phyloP scores from a whole-genome alignment of 1,284 basidiomycete genomes.

The Fomitopsis betulina region DNA sequence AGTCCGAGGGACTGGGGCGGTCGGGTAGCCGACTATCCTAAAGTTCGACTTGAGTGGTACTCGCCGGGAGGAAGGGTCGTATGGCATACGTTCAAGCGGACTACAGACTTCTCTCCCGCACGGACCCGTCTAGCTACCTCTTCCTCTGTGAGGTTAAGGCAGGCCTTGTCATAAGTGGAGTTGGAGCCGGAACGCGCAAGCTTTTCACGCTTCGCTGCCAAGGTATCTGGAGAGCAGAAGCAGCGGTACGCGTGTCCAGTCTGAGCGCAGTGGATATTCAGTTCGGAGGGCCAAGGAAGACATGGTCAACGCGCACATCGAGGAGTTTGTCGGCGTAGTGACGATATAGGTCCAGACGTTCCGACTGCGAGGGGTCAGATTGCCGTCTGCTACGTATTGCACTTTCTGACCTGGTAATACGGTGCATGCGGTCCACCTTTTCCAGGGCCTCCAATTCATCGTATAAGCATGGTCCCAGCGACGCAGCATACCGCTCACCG shows the following conservation, averaged over 20 bases:
- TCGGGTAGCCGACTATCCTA: slow-evolving; percentile 53
- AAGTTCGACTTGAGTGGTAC: slow-evolving; percentile 5
- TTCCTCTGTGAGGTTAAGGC: slow-evolving; percentile 81
- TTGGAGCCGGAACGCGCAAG: slow-evolving; percentile 70
- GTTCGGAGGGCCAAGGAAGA: neutral
- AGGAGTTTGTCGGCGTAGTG: slow-evolving; percentile 72
- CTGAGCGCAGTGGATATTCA: slow-evolving; percentile 34
- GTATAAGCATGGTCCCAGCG: slow-evolving; percentile 2
- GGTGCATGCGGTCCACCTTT: slow-evolving; percentile 69
- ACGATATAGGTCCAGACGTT: slow-evolving; percentile 83
- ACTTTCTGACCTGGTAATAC: slow-evolving; percentile 69
- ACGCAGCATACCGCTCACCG: slow-evolving; percentile 44
- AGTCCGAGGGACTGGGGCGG: slow-evolving; percentile 48
- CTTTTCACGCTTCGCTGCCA: slow-evolving; percentile 62
- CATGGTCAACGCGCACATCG: slow-evolving; percentile 43
- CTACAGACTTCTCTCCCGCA: slow-evolving; percentile 73
- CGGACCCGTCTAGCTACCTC: slow-evolving; percentile 74
- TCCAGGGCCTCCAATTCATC: slow-evolving; percentile 61
- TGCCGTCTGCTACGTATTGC: neutral
- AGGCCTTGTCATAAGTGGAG: slow-evolving; percentile 81
- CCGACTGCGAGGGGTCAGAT: slow-evolving; percentile 53
- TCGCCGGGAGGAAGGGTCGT: neutral
- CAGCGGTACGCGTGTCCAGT: slow-evolving; percentile 90
- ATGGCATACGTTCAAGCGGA: slow-evolving; percentile 79
- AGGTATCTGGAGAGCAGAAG: slow-evolving; percentile 78